Evolutionary conservation across 2,329 filamentous ascomycete genomes (phyloP).

Genomic region (Bretziella fagacearum): DNA sequence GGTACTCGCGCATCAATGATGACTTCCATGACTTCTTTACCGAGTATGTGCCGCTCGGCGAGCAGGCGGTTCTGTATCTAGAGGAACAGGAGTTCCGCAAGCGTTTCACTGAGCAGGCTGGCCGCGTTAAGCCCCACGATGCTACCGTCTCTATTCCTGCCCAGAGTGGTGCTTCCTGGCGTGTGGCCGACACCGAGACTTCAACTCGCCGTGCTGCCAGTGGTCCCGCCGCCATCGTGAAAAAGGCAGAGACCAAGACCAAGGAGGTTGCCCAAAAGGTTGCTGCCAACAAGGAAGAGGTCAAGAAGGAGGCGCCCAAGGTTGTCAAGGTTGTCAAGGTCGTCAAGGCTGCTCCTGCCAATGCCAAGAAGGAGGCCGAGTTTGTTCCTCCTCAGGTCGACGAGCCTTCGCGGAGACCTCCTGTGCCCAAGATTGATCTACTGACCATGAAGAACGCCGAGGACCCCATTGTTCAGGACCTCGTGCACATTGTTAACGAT

Average conservation of each 20-base stretch:
- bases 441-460: constrained; percentile 57
- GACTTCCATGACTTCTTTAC: constrained; percentile 99
- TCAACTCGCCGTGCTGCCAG: constrained; percentile 47
- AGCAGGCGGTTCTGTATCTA: constrained; percentile 86
- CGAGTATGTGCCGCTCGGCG: constrained; percentile 85
- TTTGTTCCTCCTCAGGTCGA: constrained; percentile 46
- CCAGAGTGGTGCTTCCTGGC: constrained; percentile 72
- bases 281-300: constrained; percentile 10
- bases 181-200: constrained; percentile 45
- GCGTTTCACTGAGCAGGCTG: constrained; percentile 48
- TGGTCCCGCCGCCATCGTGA: constrained; percentile 22
- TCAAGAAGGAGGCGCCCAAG: constrained; percentile 20
- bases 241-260: constrained; percentile 19
- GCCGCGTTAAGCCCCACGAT: constrained; percentile 37
- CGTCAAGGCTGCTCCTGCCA: constrained; percentile 16
- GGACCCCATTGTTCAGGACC: constrained; percentile 78
- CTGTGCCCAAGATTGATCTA: constrained; percentile 58
- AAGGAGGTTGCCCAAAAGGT: constrained; percentile 16
- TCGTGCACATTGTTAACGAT: constrained; percentile 91
- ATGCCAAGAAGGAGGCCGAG: constrained; percentile 18
- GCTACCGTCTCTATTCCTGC: constrained; percentile 67
- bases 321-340: constrained; percentile 18
- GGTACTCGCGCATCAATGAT: constrained; percentile 84
- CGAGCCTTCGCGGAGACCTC: constrained; percentile 46
- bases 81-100: constrained; percentile 89